Base-by-base conservation (phyloP, 2,329 filamentous ascomycete species). In the Beauveria rudraprayagi region DNA sequence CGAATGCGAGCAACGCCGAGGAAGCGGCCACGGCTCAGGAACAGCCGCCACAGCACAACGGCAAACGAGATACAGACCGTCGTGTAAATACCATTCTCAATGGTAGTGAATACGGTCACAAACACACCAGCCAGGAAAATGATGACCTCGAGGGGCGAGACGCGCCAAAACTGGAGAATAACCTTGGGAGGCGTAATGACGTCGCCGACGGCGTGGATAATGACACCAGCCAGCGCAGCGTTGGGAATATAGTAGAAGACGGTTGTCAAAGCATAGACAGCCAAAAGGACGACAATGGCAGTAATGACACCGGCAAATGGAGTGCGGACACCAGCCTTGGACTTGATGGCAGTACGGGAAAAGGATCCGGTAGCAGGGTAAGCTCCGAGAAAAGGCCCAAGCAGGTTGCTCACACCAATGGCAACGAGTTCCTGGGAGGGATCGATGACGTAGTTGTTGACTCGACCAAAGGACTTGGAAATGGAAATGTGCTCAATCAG, bases 401-500 rank as follows among this genome's bases (percentile, higher is more conserved):
- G 80, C 43, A 97, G 79, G 71, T 97, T 97, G 41, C 88, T 89
- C 28, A 97, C 84, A 64, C 93, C 93, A 66, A 97, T 96, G 24
- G 91, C 93, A 52, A 99, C 90, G 76, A 99, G 83, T 72, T 99
- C 93, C 72, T 99, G 93, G 0, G 93, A 97, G 0, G 94, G 92
- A 67, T 97, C 87, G 71, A 99, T 97, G 17, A 85, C 88, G 75
- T 99, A 99, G 77, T 96, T 96, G 78, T 97, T 97, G 68, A 97
- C 84, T 62, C 93, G 85, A 10, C 94, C 94, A 67, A 99, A 97
- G 0, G 93, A 97, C 73, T 97, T 99, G 19, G 92, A 91, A 65
- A 97, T 97, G 53, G 93, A 92, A 68, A 97, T 96, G 72, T 97
- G 93, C 75, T 97, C 94, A 63, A 97, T 95, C 41, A 97, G 81